phyloP scores from a whole-genome alignment of 768 basidiomycete species.

The Hygrocybe coccinea region DNA sequence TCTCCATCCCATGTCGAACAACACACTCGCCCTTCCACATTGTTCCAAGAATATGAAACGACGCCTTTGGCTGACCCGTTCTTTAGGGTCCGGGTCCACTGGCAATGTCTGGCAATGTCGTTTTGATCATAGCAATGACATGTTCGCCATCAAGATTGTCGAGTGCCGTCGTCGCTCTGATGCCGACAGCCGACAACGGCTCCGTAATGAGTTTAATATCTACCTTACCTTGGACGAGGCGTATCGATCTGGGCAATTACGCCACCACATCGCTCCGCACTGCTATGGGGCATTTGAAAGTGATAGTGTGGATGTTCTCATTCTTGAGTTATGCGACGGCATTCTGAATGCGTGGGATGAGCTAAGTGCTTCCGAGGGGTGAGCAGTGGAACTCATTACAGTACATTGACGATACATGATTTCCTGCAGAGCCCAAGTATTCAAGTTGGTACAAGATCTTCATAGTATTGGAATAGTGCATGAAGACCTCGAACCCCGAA shows the following conservation, averaged over 20 bases:
- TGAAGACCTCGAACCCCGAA: conserved; percentile 19
- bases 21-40: conserved; percentile 16
- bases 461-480: conserved; percentile 18
- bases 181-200: conserved; percentile 13
- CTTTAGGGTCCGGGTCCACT: conserved; percentile 17
- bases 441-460: conserved; percentile 4
- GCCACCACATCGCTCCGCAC: conserved; percentile 16
- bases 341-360: conserved; percentile 17
- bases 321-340: conserved; percentile 19
- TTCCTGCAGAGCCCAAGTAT: conserved; percentile 18
- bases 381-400: too few species aligned
- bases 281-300: conserved; percentile 19
- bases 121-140: conserved; percentile 15
- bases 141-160: conserved; percentile 16
- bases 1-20: conserved; percentile 12
- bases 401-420: too few species aligned
- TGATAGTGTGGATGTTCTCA: conserved; percentile 13
- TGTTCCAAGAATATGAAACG: conserved; percentile 11
- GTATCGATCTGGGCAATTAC: conserved; percentile 15
- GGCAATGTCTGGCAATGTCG: conserved; percentile 21
- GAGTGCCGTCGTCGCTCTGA: too few species aligned
- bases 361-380: conserved; percentile 16
- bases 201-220: conserved; percentile 17
- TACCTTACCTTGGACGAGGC: conserved; percentile 18
- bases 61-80: conserved; percentile 19